These are phyloP conservation scores for Hemileia vastatrix DNA, from an alignment of 1,284 basidiomycete species.

Conservation along the genomic window DNA sequence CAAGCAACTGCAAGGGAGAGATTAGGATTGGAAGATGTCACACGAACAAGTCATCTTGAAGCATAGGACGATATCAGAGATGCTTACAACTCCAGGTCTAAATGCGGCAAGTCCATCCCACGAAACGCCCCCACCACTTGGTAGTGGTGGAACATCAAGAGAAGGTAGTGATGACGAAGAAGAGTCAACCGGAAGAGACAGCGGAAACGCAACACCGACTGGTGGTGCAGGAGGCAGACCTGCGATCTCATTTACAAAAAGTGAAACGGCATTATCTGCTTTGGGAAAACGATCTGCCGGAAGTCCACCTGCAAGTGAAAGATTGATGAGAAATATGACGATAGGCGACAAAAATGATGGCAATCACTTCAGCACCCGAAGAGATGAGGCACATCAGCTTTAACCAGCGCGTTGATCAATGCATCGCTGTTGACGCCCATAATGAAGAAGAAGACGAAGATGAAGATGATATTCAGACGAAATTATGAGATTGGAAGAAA, in stretches of 20 bases:
- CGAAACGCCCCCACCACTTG: no score
- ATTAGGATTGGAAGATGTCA: constrained; percentile 51
- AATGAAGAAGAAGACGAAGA: constrained; percentile 29
- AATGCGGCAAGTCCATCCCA: constrained; percentile 50
- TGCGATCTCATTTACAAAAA: constrained; percentile 1
- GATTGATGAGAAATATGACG: constrained; percentile 43
- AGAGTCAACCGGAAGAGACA: constrained; percentile 24
- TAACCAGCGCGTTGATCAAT: constrained; percentile 96
- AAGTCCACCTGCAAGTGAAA: constrained; percentile 29
- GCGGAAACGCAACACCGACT: no score
- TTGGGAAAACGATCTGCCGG: constrained; percentile 25
- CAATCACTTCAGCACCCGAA: no score
- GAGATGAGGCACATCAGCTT: constrained; percentile 93
- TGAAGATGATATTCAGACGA: no score
- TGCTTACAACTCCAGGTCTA: constrained; percentile 54
- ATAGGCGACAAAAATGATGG: no score
- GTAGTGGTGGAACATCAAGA: no score
- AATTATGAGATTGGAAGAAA: no score
- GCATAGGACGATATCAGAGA: constrained; percentile 81
- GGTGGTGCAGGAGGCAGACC: constrained; percentile 22
- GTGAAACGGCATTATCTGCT: constrained; percentile 37
- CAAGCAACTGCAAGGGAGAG: constrained; percentile 50
- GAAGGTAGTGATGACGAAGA: constrained; percentile 38
- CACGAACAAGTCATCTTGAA: constrained; percentile 99
- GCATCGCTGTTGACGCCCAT: constrained; percentile 65